Base-by-base conservation (phyloP, 2,329 filamentous ascomycete genomes). In the Allantophomopsis lycopodina region DNA sequence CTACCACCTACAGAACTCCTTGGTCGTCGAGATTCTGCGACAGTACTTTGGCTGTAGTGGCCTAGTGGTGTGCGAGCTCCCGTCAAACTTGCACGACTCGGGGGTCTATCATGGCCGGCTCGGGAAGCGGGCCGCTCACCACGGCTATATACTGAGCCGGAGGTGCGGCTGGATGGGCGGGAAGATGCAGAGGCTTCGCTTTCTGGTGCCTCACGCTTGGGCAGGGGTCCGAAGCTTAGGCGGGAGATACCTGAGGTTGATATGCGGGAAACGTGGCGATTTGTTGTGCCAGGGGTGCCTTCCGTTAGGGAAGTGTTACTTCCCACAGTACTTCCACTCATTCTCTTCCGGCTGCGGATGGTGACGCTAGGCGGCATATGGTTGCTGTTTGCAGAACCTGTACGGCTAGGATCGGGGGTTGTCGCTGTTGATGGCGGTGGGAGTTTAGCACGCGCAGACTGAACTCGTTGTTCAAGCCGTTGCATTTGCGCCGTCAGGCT, bases 401-500 rank as follows among this genome's bases (percentile, higher is more conserved):
- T 57, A 39, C 84, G 74, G 16, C 88, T 86, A n/a, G 87, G 94
- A 4, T 73, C 71, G 36, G 80, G 77, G 14, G 88, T 86, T 4
- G 88, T 87, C 0, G 83, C 91, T 40, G 68, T 71, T 7, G 76
- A 70, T 2, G 88, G 85, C 2, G 82, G 85, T 2, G 91, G 91
- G 15, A 98, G 73, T 60, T 91, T 94, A 32, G 89, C 95, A 49
- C 87, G 79, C 14, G 82, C 91, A 17, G 81, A 86, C 44, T 96
- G 87, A 8, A 98, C 89, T 35, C 91, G 76, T 46, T 91, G 85
- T 59, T 96, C 91, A 44, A 98, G 78, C 49, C 86, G 84, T 60
- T 95, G 86, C 87, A 96, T 95, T 62, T 96, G 91, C 20, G 86
- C 88, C 42, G 93, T 94, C 47, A 98, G 77, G 21, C 81, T 83